Conservation (phyloP, 1,284 basidiomycete genomes). For the Spongiforma sp. region DNA sequence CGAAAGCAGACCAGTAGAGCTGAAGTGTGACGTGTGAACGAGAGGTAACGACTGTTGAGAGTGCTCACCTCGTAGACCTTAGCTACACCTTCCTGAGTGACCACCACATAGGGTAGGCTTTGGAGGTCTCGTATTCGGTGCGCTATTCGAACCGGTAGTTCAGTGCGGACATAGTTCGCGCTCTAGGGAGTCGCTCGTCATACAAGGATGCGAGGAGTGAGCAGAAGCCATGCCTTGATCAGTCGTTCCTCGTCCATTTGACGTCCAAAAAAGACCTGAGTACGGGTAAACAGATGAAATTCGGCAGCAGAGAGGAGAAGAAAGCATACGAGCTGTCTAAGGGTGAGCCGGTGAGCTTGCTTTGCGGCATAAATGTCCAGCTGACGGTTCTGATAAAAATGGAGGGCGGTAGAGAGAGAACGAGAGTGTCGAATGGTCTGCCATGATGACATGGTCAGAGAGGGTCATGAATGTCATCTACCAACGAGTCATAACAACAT, state of each 20-base stretch:
- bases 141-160: slow-evolving; percentile 87
- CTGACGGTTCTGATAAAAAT: slow-evolving; percentile 88
- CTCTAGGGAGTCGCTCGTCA: slow-evolving; percentile 51
- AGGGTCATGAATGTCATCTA: background rate
- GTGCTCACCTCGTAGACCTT: slow-evolving; percentile 83
- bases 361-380: slow-evolving; percentile 83
- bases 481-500: background rate
- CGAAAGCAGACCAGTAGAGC: slow-evolving; percentile 85
- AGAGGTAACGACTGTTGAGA: background rate
- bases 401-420: slow-evolving; percentile 54
- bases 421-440: slow-evolving; percentile 24
- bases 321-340: slow-evolving; percentile 82
- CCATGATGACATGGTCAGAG: slow-evolving; percentile 30
- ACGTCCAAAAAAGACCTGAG: slow-evolving; percentile 73
- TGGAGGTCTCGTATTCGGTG: slow-evolving; percentile 90
- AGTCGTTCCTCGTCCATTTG: slow-evolving; percentile 77
- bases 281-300: slow-evolving; percentile 12
- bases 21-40: slow-evolving; percentile 32
- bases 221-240: slow-evolving; percentile 57
- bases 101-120: slow-evolving; percentile 85
- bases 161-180: slow-evolving; percentile 89
- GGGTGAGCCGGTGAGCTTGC: slow-evolving; percentile 74
- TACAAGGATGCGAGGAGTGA: background rate
- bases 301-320: slow-evolving; percentile 15
- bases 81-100: slow-evolving; percentile 85